Evolutionary conservation across 345 rosid species (phyloP), one percentile per base, ranked within the genome.

Genomic region (Trapa bicornis): DNA sequence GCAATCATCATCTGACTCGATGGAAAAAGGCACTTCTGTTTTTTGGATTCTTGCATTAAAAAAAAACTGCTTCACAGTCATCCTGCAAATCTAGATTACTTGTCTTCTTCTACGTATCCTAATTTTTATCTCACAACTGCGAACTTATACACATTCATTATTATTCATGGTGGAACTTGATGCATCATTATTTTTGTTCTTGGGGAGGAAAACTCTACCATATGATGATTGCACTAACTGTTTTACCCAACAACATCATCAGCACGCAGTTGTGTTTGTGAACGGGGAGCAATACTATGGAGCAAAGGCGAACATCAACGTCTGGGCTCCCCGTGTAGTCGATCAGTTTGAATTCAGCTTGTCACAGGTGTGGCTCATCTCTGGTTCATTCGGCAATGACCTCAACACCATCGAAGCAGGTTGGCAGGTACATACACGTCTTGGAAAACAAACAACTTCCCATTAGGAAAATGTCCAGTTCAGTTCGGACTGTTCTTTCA

Each of bases 321-420:
- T 94, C 58, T 94, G 99, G 99, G 75, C 96, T 22, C 99, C 99
- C 17, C 76, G 73, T 16, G 99, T 94, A 22, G 71, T 84, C 13
- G 77, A 84, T 71, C 84, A 75, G 67, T 86, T 85, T 70, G 99
- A 94, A 72, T 94, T 94, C 77, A 91, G 97, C 73, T 74, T 94
- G 71, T 94, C 97, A 37, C 99, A 94, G 65, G 76, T 94, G 56
- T 94, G 99, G 99, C 83, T 91, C 61, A 91, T 94, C 70, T 94
- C 99, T 33, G 99, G 99, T 57, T 91, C 97, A 0, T 94, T 94
- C 72, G 89, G 92, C 62, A 74, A 89, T 75, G 99, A 94, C 78
- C 87, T 94, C 6, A 94, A 94, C 65, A 91, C 99, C 66, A 91
- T 94, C 69, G 99, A 94, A 87, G 97, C 97, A 67, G 99, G 99